Base-by-base conservation (phyloP, 306 rosid species). In the Inga laurina region DNA sequence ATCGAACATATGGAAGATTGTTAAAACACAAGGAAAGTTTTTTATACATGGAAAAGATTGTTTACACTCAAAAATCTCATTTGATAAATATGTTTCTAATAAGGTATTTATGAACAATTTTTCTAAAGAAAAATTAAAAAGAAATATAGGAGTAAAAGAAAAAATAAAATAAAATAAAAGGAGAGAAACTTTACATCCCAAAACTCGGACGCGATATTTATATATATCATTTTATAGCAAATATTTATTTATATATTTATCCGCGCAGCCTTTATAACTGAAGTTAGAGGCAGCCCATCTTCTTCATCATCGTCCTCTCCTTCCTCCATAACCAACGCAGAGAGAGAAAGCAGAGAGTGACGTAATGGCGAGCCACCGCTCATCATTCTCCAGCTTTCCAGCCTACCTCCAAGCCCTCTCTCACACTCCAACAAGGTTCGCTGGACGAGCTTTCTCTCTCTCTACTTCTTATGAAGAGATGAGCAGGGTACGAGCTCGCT, bases 381-480 rank as follows among this genome's bases (percentile, higher is more conserved):
- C 98, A 8, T 93, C 98, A 1, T 95, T 95, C 62, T 93, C 98
- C 1, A 92, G 90, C 89, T 54, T 79, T 65, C 86, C 79, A 3
- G 97, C 96, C 8, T 72, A 72, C 41, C 59, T 72, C 35, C 59
- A 10, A 22, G 57, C 76, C 41, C 41, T 72, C 13, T 24, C 76
- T 7, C 59, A 45, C 22, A 72, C 76, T 12, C 76, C 76, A 1
- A 22, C 76, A 2, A 59, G 76, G 22, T 86, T 95, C 3, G 56
- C 93, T 6, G 82, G 84, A 79, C 93, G 99, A 3, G 97, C 96
- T 43, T 34, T 84, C 14, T 90, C 99, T 0, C 89, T 92, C 32
- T 91, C 98, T 57, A 90, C 99, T 45, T 86, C 98, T 5, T 89
- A 83, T 80, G 96, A 92, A 0, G 98, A 95, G 84, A 87, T 89